A percentile compares a stretch with the other conserved stretches of the same genome.
phyloP scores from a whole-genome alignment of 2,329 filamentous ascomycete genomes.

The Ascocoryne sarcoides region DNA sequence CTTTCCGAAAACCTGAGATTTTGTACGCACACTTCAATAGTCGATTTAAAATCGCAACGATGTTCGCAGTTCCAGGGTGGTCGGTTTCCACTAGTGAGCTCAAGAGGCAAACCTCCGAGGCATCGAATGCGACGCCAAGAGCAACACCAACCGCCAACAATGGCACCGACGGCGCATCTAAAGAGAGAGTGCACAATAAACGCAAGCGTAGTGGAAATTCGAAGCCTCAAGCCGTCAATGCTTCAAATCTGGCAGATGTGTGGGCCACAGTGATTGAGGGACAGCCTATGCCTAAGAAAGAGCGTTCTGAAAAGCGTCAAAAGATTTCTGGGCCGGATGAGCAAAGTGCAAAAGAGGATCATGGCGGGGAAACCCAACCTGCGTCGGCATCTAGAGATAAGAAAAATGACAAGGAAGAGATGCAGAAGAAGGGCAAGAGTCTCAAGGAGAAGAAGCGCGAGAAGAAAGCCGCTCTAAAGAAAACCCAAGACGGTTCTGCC shows the following conservation, averaged over 20 bases:
- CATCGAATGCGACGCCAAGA: conserved; percentile 11
- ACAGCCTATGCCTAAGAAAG: conserved; percentile 34
- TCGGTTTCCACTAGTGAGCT: conserved; percentile 65
- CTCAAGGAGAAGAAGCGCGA: conserved; percentile 32
- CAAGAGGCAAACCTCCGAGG: conserved; percentile 49
- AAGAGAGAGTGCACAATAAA: conserved; percentile 40
- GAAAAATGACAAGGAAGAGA: conserved; percentile 18
- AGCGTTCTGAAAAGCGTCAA: conserved; percentile 19
- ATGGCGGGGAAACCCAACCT: not conserved
- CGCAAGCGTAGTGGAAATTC: conserved; percentile 37
- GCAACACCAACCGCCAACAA: conserved; percentile 18
- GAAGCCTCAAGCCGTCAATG: conserved; percentile 53
- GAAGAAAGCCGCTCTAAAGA: conserved; percentile 46
- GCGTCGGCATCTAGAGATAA: conserved; percentile 13
- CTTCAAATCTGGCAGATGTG: conserved; percentile 65
- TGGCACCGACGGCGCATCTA: conserved; percentile 25
- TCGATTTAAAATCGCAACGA: conserved; percentile 29
- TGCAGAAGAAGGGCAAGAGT: not conserved
- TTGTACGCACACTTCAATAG: too few relatives aligned
- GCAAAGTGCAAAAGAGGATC: conserved; percentile 12
- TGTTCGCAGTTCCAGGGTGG: conserved; percentile 96
- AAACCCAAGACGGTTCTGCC: conserved; percentile 62
- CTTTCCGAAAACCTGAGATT: too few relatives aligned
- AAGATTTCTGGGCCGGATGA: conserved; percentile 12
- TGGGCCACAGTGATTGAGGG: conserved; percentile 75